A percentile compares a stretch with the other conserved stretches of the same genome.
Evolutionary conservation across 2,329 filamentous ascomycete genomes (phyloP).

Genomic region (Botrytis pseudocinerea): DNA sequence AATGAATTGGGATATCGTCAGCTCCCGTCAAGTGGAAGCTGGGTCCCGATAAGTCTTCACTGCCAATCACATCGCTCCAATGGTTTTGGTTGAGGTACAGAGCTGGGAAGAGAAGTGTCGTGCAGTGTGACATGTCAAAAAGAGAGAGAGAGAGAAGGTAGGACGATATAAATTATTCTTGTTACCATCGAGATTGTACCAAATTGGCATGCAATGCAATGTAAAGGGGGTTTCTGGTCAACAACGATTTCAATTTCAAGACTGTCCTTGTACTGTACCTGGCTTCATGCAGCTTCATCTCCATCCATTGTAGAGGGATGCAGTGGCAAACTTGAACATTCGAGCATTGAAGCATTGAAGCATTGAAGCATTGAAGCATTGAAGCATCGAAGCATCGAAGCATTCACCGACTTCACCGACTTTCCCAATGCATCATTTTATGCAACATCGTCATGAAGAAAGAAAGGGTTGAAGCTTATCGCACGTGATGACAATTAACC

Average conservation of each 20-base stretch:
- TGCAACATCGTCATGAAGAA: neutral
- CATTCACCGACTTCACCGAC: slow-evolving; percentile 11
- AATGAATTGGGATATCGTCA: no score
- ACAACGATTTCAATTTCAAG: neutral
- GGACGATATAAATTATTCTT: neutral
- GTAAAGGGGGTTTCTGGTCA: neutral
- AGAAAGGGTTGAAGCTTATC: neutral
- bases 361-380: neutral
- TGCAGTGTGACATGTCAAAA: neutral
- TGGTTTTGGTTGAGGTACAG: no score
- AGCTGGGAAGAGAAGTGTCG: neutral
- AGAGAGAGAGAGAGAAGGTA: neutral
- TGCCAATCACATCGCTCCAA: neutral
- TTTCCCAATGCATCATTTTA: neutral
- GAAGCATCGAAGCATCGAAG: neutral
- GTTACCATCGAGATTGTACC: neutral
- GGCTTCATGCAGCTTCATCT: neutral
- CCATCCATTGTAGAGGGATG: neutral
- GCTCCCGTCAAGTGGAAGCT: neutral
- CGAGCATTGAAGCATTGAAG: neutral
- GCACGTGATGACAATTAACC: neutral
- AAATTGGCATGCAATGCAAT: neutral
- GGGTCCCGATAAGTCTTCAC: neutral
- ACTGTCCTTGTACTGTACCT: neutral
- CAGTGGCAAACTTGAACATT: neutral